Percentiles rank a stretch among this genome's conserved stretches.
Evolutionary conservation across 805 yeast species (phyloP).

Genomic region (Ogataea naganishii): DNA sequence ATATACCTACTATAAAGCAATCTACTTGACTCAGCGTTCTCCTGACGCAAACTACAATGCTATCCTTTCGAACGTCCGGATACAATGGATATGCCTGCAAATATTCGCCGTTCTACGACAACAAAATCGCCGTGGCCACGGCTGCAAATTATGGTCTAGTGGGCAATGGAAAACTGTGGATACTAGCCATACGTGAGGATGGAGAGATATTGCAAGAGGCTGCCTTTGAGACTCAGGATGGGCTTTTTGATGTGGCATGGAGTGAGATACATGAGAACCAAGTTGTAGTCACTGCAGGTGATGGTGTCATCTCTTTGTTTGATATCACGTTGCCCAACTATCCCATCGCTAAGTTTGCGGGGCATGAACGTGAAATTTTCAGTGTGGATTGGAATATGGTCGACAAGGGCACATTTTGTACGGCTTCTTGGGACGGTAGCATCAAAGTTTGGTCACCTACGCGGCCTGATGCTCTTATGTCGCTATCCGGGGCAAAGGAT

Average conservation of each 20-base stretch:
- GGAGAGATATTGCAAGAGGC: constrained; percentile 53
- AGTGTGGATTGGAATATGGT: constrained; percentile 28
- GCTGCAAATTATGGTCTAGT: constrained; percentile 91
- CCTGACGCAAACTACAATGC: constrained; percentile 35
- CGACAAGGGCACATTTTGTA: constrained; percentile 50
- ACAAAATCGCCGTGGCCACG: constrained; percentile 80
- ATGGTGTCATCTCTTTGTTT: constrained; percentile 77
- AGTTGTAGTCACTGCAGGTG: constrained; percentile 76
- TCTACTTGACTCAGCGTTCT: too few species aligned
- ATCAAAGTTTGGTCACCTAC: constrained; percentile 72
- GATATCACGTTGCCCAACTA: constrained; percentile 60
- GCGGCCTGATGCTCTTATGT: constrained; percentile 45
- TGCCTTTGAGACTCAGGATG: constrained; percentile 86
- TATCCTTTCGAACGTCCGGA: constrained; percentile 65
- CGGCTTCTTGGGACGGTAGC: constrained; percentile 90
- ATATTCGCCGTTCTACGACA: constrained; percentile 89
- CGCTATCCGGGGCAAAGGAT: constrained; percentile 33
- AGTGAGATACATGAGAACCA: constrained; percentile 88
- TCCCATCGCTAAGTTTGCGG: constrained; percentile 69
- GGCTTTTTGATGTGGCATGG: constrained; percentile 84
- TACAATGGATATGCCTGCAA: constrained; percentile 82
- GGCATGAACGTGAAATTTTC: constrained; percentile 46
- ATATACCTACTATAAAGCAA: too few species aligned
- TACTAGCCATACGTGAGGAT: constrained; percentile 56
- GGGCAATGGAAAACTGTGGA: constrained; percentile 80